These are phyloP conservation scores for Royoungia palumana DNA, from an alignment of 768 basidiomycete genomes.

Conservation along the genomic window DNA sequence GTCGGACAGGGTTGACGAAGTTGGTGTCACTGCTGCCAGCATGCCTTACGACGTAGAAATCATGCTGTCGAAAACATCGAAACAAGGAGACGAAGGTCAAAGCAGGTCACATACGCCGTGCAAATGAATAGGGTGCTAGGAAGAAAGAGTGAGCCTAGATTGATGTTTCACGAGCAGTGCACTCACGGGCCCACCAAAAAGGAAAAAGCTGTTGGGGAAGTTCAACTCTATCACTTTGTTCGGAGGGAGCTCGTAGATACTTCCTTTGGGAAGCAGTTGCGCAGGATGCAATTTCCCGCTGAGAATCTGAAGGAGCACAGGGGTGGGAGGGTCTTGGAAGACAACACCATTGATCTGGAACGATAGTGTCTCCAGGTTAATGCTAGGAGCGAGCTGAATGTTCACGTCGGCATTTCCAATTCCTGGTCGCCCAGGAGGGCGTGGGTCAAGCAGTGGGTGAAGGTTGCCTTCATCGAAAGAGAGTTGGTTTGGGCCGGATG, in stretches of 20 bases:
- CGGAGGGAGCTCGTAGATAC: slow-evolving; percentile 42
- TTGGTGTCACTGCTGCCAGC: too few relatives aligned
- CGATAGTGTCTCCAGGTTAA: background rate
- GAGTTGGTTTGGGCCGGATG: slow-evolving; percentile 22
- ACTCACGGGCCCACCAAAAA: slow-evolving; percentile 28
- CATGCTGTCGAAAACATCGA: too few relatives aligned
- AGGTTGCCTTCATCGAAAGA: slow-evolving; percentile 39
- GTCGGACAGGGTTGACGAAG: too few relatives aligned
- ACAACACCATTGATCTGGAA: slow-evolving; percentile 27
- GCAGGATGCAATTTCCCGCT: slow-evolving; percentile 45
- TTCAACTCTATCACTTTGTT: slow-evolving; percentile 45
- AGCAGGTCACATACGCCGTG: slow-evolving; percentile 41
- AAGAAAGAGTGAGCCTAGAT: background rate
- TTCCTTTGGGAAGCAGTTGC: slow-evolving; percentile 47
- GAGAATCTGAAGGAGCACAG: slow-evolving; percentile 57
- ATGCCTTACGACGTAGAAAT: too few relatives aligned
- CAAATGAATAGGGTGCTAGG: slow-evolving; percentile 37
- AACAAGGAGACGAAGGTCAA: too few relatives aligned
- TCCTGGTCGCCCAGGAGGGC: slow-evolving; percentile 37
- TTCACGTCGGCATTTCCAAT: slow-evolving; percentile 41
- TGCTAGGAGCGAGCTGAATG: slow-evolving; percentile 22
- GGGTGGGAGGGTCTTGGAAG: slow-evolving; percentile 40
- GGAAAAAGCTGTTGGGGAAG: slow-evolving; percentile 42
- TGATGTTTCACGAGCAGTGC: slow-evolving; percentile 3
- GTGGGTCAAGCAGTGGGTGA: slow-evolving; percentile 31